Evolutionary conservation across 495 filamentous ascomycete species (phyloP).

Genomic region (Talaromyces liani): DNA sequence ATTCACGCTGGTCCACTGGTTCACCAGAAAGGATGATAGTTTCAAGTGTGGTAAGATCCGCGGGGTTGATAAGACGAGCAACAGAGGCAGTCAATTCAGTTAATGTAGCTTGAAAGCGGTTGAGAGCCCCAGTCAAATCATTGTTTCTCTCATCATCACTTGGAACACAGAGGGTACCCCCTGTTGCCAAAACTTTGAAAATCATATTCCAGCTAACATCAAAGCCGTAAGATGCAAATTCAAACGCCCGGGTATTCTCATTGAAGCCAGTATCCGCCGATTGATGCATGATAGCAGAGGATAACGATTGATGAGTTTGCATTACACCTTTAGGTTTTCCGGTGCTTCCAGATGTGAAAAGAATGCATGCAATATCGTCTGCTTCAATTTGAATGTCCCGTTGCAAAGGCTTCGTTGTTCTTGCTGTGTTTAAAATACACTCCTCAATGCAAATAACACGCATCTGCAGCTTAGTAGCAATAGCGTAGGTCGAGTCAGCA

Average conservation of each 20-base stretch:
- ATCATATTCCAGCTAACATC: slow-evolving; percentile 52
- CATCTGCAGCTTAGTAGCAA: too few relatives aligned
- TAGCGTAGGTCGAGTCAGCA: too few relatives aligned
- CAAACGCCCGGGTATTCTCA: slow-evolving; percentile 45
- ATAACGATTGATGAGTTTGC: slow-evolving; percentile 14
- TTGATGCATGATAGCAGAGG: slow-evolving; percentile 20
- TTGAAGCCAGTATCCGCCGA: slow-evolving; percentile 14
- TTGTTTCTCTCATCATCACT: slow-evolving; percentile 32
- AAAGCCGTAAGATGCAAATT: slow-evolving; percentile 54
- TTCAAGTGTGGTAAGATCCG: slow-evolving; percentile 13
- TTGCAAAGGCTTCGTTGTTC: too few relatives aligned
- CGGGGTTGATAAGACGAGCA: slow-evolving; percentile 16
- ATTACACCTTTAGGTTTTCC: slow-evolving; percentile 23
- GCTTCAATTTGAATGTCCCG: too few relatives aligned
- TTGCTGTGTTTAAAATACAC: too few relatives aligned
- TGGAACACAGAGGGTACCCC: slow-evolving; percentile 51
- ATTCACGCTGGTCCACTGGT: slow-evolving; percentile 14
- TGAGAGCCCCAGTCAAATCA: slow-evolving; percentile 21
- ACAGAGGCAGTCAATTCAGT: slow-evolving; percentile 23
- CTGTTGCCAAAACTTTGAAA: slow-evolving; percentile 46
- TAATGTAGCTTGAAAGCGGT: slow-evolving; percentile 17
- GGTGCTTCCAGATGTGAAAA: slow-evolving; percentile 24
- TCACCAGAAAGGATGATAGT: slow-evolving; percentile 22
- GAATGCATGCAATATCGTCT: slow-evolving; percentile 26
- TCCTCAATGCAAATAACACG: too few relatives aligned